Base-by-base conservation (phyloP, 2,329 filamentous ascomycete species). In the Fusarium mundagurra region DNA sequence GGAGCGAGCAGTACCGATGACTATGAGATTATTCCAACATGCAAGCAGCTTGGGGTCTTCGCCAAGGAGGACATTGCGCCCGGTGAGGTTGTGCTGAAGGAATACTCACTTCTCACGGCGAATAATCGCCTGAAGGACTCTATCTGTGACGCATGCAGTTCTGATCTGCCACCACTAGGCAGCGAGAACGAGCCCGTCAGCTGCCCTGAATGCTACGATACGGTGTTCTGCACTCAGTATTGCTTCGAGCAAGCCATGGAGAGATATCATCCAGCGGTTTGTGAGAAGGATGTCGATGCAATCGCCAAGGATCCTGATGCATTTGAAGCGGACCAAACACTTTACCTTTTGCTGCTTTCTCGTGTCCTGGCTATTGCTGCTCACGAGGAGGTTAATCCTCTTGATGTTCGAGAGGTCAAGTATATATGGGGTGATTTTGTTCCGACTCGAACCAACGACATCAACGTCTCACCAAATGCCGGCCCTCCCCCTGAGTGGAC, bases 131-230 rank as follows among this genome's bases (percentile, higher is more conserved):
- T 96, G 18, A 94, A 97, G 80, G 95, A 97, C 71, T 88, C 93
- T 9, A 88, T 96, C 36, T 98, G 96, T 82, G 96, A 98, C 82
- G 95, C 95, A 20, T 98, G 96, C 82, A 94, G 94, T 77, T 87
- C 89, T 13, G 89, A 90, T 31, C 87, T 97, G 11, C 93, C 93
- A 2, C 87, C 88, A 0, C 84, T 93, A 33, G 84, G 84, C 34
- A 81, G 82, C 57, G 82, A 88, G 14, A 77, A 85, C 79, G 57
- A 83, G 79, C 62, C 88, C 22, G 85, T 91, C 43, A 86, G 82
- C 73, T 93, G 91, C 73, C 84, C 86, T 9, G 88, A 90, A 41
- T 92, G 91, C 79, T 85, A 88, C 69, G 91, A 92, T 69, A 91
- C 89, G 5, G 90, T 92, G 60, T 93, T 92, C 76, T 93, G 91